Evolutionary conservation across 169 alveolate species (phyloP).

Genomic region (Eimeria necatrix): DNA sequence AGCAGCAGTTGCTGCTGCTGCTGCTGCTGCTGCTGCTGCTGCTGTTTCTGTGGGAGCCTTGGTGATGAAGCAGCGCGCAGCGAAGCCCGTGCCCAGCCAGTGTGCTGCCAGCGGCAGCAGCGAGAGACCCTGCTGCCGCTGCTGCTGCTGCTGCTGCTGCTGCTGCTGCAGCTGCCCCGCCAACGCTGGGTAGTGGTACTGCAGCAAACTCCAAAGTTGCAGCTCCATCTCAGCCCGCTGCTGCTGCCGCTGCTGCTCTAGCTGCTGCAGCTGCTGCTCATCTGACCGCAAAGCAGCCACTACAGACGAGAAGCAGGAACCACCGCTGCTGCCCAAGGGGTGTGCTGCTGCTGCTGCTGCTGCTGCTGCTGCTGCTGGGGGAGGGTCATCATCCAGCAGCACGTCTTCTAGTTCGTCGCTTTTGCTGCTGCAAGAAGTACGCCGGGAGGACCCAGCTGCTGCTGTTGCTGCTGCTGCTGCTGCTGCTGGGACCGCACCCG

Average conservation of each 20-base stretch:
- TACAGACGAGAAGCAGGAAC: neutral
- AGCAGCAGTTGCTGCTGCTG: conserved; percentile 19
- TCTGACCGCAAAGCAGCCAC: conserved; percentile 33
- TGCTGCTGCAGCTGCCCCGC: conserved; percentile 57
- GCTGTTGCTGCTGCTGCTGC: conserved; percentile 55
- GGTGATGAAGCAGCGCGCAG: neutral
- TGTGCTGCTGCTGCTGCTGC: conserved; percentile 69
- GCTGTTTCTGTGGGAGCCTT: neutral
- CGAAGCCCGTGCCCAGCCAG: conserved; percentile 33
- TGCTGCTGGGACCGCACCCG: neutral
- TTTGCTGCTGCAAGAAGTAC: conserved; percentile 22
- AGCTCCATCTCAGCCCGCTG: conserved; percentile 16
- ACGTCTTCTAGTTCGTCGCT: conserved; percentile 55
- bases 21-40: conserved; percentile 53
- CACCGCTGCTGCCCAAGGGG: neutral
- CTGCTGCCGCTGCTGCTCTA: conserved; percentile 62
- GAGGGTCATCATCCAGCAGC: conserved; percentile 53
- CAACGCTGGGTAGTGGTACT: neutral
- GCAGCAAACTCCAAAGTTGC: neutral
- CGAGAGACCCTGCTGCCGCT: neutral
- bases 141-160: conserved; percentile 45
- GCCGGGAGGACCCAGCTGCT: conserved; percentile 21
- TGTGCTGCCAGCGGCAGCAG: conserved; percentile 48
- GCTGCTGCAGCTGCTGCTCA: conserved; percentile 74
- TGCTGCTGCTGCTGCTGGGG: conserved; percentile 57